phyloP scores from a whole-genome alignment of 257 asterid species.

The Scutellaria galericulata region DNA sequence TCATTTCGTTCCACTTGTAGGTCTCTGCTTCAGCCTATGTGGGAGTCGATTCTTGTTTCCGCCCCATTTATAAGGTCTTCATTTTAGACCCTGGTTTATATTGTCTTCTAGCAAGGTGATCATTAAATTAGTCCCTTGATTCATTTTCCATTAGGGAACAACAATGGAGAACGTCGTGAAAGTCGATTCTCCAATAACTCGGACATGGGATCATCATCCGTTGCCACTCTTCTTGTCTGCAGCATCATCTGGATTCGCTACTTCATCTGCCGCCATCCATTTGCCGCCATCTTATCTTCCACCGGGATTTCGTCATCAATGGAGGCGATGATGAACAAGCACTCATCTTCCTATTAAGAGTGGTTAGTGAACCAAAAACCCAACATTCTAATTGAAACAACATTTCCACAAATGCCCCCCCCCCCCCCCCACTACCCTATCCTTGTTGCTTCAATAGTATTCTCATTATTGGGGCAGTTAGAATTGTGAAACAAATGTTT shows the following conservation, averaged over 20 bases:
- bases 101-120: background rate
- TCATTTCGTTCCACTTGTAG: constrained; percentile 41
- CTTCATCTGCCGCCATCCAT: constrained; percentile 58
- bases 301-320: constrained; percentile 46
- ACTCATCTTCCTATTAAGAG: constrained; percentile 12
- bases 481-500: constrained; percentile 25
- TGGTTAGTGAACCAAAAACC: constrained; percentile 28
- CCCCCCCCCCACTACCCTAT: background rate
- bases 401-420: background rate
- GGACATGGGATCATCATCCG: constrained; percentile 53
- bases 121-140: background rate
- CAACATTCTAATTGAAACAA: constrained; percentile 17
- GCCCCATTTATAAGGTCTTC: constrained; percentile 65
- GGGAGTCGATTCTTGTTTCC: constrained; percentile 45
- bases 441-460: background rate
- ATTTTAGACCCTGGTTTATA: background rate
- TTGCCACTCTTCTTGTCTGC: constrained; percentile 72
- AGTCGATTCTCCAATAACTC: constrained; percentile 50
- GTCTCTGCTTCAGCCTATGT: constrained; percentile 48
- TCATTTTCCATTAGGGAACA: constrained; percentile 56
- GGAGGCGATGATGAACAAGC: constrained; percentile 42
- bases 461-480: constrained; percentile 1
- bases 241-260: constrained; percentile 99
- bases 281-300: constrained; percentile 48
- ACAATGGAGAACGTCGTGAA: constrained; percentile 63